These are phyloP conservation scores for Sarocladium brachiariae DNA, from an alignment of 2,329 filamentous ascomycete species.

Conservation along the genomic window DNA sequence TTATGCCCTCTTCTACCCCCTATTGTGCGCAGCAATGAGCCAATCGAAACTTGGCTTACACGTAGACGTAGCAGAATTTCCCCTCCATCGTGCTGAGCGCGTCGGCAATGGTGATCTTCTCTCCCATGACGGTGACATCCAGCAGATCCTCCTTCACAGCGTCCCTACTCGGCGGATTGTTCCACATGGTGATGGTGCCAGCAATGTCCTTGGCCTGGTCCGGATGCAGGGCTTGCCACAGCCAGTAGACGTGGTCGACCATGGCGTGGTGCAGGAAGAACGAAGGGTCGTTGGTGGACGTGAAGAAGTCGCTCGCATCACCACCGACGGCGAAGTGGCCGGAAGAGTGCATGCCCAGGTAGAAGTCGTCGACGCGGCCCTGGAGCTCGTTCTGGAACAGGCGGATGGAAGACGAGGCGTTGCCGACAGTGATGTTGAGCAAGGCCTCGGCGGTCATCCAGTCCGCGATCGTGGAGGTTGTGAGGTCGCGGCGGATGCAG, in stretches of 20 bases:
- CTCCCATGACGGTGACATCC: conserved; percentile 16
- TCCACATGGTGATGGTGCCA: conserved; percentile 16
- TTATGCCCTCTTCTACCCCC: too few relatives aligned
- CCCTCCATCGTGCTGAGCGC: conserved; percentile 18
- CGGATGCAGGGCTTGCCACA: conserved; percentile 17
- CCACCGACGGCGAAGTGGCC: conserved; percentile 38
- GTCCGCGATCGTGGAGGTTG: conserved; percentile 11
- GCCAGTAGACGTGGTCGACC: conserved; percentile 20
- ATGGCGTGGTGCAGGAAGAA: conserved; percentile 21
- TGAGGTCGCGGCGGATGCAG: conserved; percentile 36
- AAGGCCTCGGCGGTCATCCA: conserved; percentile 15
- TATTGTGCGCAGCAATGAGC: too few relatives aligned
- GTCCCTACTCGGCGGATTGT: conserved; percentile 15
- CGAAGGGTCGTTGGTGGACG: conserved; percentile 22
- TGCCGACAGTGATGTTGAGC: conserved; percentile 6
- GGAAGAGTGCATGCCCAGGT: conserved; percentile 29
- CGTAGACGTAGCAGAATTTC: conserved; percentile 22
- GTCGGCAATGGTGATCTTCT: conserved; percentile 15
- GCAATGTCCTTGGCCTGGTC: conserved; percentile 12
- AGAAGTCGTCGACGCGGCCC: conserved; percentile 8
- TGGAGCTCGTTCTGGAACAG: conserved; percentile 7
- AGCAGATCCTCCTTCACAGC: conserved; percentile 16
- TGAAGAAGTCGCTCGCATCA: conserved; percentile 20
- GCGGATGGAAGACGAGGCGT: conserved; percentile 2
- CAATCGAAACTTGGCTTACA: too few relatives aligned